Base-by-base conservation (phyloP, 495 filamentous ascomycete genomes). In the Lasiosphaeria ovina region DNA sequence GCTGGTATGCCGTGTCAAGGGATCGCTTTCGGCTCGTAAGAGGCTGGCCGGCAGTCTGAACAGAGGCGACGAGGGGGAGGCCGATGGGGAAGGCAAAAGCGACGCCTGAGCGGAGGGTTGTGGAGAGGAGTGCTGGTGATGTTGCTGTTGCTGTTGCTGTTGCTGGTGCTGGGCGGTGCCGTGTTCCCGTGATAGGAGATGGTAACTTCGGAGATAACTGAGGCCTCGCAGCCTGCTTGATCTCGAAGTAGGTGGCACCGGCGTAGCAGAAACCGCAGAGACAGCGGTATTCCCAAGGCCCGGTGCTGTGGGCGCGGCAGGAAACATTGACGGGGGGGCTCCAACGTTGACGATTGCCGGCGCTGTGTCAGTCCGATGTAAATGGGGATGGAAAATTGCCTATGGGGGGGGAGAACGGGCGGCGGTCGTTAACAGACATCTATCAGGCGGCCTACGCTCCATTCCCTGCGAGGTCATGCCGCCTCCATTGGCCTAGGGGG, bases 121-220 rank as follows among this genome's bases (percentile, higher is more conserved):
- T 11, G 1, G 12, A 5, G 44, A 47, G 44, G 44, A 11, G 44
- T 32, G 54, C 36, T 53, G 58, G 54, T 56, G 47, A 35, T 47
- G 57, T 7, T 54, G 48, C 34, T 54, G 51, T 33, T 55, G 62
- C 36, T 60, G 51, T 34, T 44, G 58, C 34, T 61, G 57, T n/a
- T 56, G 57, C 32, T 49, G 58, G 11, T 59, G 57, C 62, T 66
- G 65, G 64, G 69, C 60, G 71, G 69, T 69, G 59, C 72, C 70
- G 51, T 74, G 72, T 48, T 82, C 76, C 55, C 79, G 77, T 35
- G 81, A 77, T 63, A 84, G 76, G 51, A 86, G 76, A 76, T 86
- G 83, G 74, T 90, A 88, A 73, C 78, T 86, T 60, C 88, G 83
- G 55, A 95, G 79, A 74, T 90, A 89, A 62, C 82, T 89, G 57